A percentile compares a stretch with the other conserved stretches of the same genome.
Conservation (phyloP, 83 land plant species). For the Picea abies region DNA sequence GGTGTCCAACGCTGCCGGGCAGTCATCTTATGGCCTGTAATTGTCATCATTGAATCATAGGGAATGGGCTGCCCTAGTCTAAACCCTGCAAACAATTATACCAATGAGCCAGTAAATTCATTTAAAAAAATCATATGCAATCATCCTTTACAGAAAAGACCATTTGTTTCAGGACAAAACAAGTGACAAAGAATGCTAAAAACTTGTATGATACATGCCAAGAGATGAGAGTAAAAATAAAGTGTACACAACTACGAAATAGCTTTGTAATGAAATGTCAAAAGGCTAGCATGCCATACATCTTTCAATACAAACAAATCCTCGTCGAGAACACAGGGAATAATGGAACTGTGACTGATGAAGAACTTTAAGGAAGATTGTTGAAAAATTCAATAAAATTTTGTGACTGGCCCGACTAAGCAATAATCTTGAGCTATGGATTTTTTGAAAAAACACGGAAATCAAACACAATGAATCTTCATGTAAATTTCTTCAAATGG, state of each 20-base stretch:
- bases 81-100: constrained; percentile 13
- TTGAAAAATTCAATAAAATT: background rate
- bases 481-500: background rate
- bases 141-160: background rate
- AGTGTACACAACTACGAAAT: background rate
- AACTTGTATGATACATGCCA: background rate
- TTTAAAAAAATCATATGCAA: background rate
- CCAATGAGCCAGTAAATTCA: background rate
- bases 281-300: constrained; percentile 2
- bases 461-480: background rate
- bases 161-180: background rate
- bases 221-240: background rate
- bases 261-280: background rate
- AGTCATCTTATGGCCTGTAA: constrained; percentile 50
- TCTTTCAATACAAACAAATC: background rate
- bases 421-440: background rate
- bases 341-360: background rate
- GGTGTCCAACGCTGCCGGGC: constrained; percentile 92
- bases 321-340: background rate
- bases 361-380: background rate
- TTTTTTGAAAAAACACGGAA: background rate
- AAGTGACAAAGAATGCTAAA: background rate
- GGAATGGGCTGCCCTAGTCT: constrained; percentile 42
- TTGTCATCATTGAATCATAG: constrained; percentile 52
- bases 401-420: background rate